Conservation (phyloP, 1,284 basidiomycete genomes). For the Apiotrichum gracile region DNA sequence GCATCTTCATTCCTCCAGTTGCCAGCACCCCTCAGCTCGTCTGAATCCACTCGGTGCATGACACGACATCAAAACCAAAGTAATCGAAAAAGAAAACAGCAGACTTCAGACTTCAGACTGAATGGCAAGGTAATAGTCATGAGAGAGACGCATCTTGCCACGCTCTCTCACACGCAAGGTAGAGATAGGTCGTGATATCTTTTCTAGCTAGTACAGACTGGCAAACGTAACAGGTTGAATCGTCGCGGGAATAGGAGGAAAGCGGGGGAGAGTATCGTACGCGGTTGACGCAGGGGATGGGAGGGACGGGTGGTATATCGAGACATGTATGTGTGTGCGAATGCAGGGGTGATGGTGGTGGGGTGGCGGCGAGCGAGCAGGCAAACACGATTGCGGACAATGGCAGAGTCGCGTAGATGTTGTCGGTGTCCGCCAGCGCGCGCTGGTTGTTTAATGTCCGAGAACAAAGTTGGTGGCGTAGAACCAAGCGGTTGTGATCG, state of each 20-base stretch:
- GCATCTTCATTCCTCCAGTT: not conserved
- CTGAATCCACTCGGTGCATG: not conserved
- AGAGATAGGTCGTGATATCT: not conserved
- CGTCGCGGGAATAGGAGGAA: not conserved
- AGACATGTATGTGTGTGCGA: too few species aligned
- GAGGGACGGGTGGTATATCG: too few species aligned
- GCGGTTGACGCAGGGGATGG: conserved; percentile 1
- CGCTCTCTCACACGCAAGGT: too few species aligned
- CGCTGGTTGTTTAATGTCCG: not conserved
- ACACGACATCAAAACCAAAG: conserved; percentile 1
- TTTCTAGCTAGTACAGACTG: not conserved
- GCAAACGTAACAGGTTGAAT: not conserved
- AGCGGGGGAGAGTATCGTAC: not conserved
- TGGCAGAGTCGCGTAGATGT: too few species aligned
- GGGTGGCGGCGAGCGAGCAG: too few species aligned
- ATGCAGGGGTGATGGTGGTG: too few species aligned
- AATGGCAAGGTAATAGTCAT: too few species aligned
- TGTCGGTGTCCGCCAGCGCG: not conserved
- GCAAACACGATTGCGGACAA: too few species aligned
- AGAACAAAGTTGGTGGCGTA: conserved; percentile 32
- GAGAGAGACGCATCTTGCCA: too few species aligned
- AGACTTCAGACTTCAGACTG: too few species aligned
- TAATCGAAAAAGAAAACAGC: not conserved
- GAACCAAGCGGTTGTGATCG: conserved; percentile 60
- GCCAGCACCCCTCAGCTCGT: not conserved